Base-by-base conservation (phyloP, 208 protist species). In the Acanthamoeba royreba region DNA sequence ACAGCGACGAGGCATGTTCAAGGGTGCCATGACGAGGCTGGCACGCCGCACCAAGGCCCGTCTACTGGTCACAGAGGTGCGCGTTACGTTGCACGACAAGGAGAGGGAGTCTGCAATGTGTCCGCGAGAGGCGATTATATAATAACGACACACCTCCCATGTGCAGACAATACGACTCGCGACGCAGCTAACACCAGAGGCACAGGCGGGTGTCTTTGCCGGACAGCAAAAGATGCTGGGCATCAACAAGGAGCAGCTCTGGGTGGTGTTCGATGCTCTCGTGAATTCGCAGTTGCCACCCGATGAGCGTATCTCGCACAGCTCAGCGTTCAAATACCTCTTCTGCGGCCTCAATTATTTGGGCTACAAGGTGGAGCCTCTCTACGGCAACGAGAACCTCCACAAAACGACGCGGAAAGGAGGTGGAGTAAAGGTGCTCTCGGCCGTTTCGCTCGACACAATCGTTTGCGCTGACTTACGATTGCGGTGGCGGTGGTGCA, bases 181-280 rank as follows among this genome's bases (percentile, higher is more conserved):
- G 0, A 86, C 74, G 28, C 74, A 86, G 74, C 74, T 86, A 8
- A 86, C 74, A 31, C 74, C 74, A 0, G 74, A 86, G n/a, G 74
- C 74, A 1, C 43, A 31, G 28, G 74, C 40, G 0, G 74, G 74
- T 13, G 38, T 55, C 5, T 28, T 86, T 25, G 74, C 74, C 25
- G 74, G 74, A 2, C 74, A 86, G 74, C 74, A 86, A n/a, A 86
- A 86, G 74, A 86, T 86, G 74, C 7, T 53, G 74, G 74, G 74
- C 28, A 53, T 86, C 40, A 86, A 86, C 74, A 86, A 86, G 74
- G 74, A 86, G 43, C 74, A 86, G 45, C 43, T 86, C 28, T 86
- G 74, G 74, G 74, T 55, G 74, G 74, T 86, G 45, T 86, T 86
- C 43, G 74, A 86, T 19, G 74, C 74, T 13, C 74, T 86, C 8